A percentile compares a stretch with the other conserved stretches of the same genome.
phyloP scores from a whole-genome alignment of 805 yeast species.

The Candida golubevii region DNA sequence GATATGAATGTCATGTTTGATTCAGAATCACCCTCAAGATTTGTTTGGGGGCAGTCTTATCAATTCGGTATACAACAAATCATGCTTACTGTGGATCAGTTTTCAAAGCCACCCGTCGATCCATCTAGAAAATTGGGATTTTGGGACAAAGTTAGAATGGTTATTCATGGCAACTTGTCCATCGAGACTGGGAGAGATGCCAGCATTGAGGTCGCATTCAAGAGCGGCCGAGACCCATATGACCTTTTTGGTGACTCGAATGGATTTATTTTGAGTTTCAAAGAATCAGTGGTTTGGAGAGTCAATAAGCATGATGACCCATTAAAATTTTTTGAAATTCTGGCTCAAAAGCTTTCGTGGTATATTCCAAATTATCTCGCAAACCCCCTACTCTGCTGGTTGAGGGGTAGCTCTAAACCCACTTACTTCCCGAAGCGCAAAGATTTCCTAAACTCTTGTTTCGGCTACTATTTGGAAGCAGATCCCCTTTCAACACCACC shows the following conservation, averaged over 20 bases:
- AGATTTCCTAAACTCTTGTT: constrained; percentile 41
- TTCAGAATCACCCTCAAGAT: constrained; percentile 55
- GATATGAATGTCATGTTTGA: constrained; percentile 53
- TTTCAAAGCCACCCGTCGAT: constrained; percentile 86
- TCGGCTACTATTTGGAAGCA: constrained; percentile 50
- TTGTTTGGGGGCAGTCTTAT: constrained; percentile 82
- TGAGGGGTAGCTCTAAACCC: constrained; percentile 41
- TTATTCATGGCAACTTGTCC: constrained; percentile 67
- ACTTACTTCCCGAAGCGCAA: constrained; percentile 46
- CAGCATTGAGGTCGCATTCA: constrained; percentile 54
- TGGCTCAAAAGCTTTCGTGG: constrained; percentile 59
- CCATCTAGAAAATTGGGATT: constrained; percentile 82
- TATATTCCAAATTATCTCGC: constrained; percentile 74
- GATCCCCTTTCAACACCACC: constrained; percentile 49
- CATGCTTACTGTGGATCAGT: constrained; percentile 72
- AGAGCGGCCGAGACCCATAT: constrained; percentile 81
- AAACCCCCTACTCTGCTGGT: constrained; percentile 51
- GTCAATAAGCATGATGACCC: constrained; percentile 70
- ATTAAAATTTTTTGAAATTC: constrained; percentile 57
- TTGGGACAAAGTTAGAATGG: constrained; percentile 83
- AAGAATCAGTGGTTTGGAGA: constrained; percentile 52
- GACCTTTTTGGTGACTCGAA: constrained; percentile 58
- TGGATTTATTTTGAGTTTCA: constrained; percentile 76
- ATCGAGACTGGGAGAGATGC: constrained; percentile 49
- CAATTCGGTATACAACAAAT: constrained; percentile 81